A percentile compares a stretch with the other conserved stretches of the same genome.
Evolutionary conservation across 805 yeast species (phyloP).

Genomic region (Ogataea wickerhamii): DNA sequence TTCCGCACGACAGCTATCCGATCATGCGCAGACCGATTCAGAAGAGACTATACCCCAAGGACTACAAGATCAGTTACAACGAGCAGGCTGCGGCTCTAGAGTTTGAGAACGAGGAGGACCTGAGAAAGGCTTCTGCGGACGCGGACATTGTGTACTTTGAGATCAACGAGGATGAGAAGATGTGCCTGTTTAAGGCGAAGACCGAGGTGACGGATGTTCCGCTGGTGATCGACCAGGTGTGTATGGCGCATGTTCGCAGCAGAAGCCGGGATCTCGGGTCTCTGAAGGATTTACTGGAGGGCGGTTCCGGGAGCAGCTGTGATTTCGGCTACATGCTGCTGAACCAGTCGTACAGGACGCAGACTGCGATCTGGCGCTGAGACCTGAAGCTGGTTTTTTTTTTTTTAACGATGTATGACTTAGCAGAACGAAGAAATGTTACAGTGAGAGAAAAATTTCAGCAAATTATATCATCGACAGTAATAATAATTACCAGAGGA

Average conservation of each 20-base stretch:
- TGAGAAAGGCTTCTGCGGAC: constrained; percentile 13
- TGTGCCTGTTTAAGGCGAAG: constrained; percentile 13
- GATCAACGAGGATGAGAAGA: constrained; percentile 10
- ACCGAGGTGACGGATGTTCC: constrained; percentile 4
- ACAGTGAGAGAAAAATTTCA: neutral
- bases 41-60: constrained; percentile 11
- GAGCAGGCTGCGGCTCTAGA: constrained; percentile 15
- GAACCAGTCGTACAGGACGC: constrained; percentile 6
- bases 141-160: constrained; percentile 23
- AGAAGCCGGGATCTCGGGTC: constrained; percentile 1
- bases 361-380: neutral
- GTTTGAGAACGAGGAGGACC: constrained; percentile 15
- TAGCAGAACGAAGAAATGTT: too few relatives aligned
- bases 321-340: constrained; percentile 11
- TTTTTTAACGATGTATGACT: too few relatives aligned
- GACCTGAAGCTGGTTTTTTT: too few relatives aligned
- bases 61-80: constrained; percentile 15
- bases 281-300: constrained; percentile 6
- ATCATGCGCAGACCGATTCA: constrained; percentile 21
- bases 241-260: constrained; percentile 12
- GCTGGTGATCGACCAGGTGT: constrained; percentile 6
- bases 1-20: constrained; percentile 18
- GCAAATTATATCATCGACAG: neutral
- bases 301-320: constrained; percentile 3
- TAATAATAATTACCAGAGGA: neutral